Evolutionary conservation across 176 grass and related monocot genomes (phyloP), one percentile per base, ranked within the genome.

Genomic region (Aechmea fasciata): DNA sequence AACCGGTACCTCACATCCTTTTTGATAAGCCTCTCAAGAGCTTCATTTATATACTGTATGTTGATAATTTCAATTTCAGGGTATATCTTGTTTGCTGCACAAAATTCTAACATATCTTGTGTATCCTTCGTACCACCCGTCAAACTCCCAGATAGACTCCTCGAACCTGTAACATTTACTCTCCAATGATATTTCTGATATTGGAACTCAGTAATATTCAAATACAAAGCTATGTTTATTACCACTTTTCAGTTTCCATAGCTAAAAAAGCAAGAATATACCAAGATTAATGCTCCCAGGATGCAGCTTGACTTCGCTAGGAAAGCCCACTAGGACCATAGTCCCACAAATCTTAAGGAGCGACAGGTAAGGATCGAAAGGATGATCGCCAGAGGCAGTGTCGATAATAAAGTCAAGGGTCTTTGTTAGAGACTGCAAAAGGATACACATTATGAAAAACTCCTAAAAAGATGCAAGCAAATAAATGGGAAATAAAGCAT

Each of bases 321-420:
- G 85, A 19, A 96, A 88, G 63, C 87, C 17, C 10, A 91, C 61
- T 1, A 96, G 48, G 20, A 11, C 66, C 82, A 96, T 85, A 13
- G 82, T 69, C 8, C 91, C 91, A 68, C 81, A 71, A 75, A 96
- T 64, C 69, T 86, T 88, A 28, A 96, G 85, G 4, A 90, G 80
- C 3, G 83, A 79, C 3, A 96, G 75, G 70, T 91, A 96, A 3
- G 85, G 88, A 68, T 96, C 91, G 0, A 96, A 88, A 15, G 87
- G 85, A 71, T 96, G 91, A 68, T 88, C 71, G 11, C 88, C 88
- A 22, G 91, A 80, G 1, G 88, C 83, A 17, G 85, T 79, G 66
- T 96, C 87, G 12, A 96, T 17, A 24, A 96, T 96, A 83, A 88
- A 96, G 65, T 96, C 65, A 61, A 91, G 68, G 33, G 83, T 85